Evolutionary conservation across 805 yeast genomes (phyloP).

Genomic region (Saitoella complicata): DNA sequence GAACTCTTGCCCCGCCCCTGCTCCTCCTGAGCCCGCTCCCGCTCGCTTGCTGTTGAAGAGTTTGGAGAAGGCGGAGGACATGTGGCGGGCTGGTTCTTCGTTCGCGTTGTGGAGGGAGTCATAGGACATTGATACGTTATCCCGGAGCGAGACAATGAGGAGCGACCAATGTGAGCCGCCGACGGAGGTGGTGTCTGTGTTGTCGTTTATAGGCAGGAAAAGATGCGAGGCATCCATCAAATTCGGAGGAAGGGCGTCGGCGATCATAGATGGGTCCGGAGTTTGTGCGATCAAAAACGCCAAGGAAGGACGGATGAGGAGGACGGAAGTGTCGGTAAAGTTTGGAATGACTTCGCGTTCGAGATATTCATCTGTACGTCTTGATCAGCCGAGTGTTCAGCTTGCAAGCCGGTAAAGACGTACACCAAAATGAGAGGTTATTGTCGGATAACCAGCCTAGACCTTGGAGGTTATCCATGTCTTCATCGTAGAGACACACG

Average conservation of each 20-base stretch:
- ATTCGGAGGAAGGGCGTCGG: constrained; percentile 27
- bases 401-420: too few relatives aligned
- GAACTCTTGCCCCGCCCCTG: neutral
- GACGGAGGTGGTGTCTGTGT: constrained; percentile 38
- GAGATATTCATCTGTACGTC: too few relatives aligned
- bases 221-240: constrained; percentile 32
- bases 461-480: constrained; percentile 1
- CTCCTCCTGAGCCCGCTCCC: neutral
- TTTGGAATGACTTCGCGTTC: neutral
- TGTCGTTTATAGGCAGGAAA: constrained; percentile 54
- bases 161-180: constrained; percentile 72
- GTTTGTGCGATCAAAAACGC: constrained; percentile 40
- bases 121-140: constrained; percentile 34
- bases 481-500: constrained; percentile 1
- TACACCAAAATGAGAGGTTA: neutral
- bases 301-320: constrained; percentile 42
- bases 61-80: constrained; percentile 20
- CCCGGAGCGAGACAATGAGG: constrained; percentile 34
- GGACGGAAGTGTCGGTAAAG: constrained; percentile 1
- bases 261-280: constrained; percentile 4
- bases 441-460: constrained; percentile 1
- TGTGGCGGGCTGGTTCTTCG: constrained; percentile 21
- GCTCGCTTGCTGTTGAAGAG: constrained; percentile 5
- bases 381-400: too few relatives aligned
- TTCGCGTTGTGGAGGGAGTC: constrained; percentile 42